A percentile compares a stretch with the other conserved stretches of the same genome.
Conservation (phyloP, 2,329 filamentous ascomycete species). For the Pyrenochaeta sp. region DNA sequence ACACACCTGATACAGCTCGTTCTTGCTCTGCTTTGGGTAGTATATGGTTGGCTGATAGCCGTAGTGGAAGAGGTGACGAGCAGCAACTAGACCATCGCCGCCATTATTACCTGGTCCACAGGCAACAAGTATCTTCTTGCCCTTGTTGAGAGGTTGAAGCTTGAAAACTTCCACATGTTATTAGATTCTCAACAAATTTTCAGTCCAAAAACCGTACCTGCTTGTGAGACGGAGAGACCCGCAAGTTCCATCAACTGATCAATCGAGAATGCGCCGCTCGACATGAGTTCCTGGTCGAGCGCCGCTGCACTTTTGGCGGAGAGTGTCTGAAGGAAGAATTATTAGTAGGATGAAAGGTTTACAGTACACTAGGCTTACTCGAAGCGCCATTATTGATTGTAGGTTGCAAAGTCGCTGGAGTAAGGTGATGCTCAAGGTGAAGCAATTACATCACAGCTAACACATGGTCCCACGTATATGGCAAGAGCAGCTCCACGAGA, state of each 20-base stretch:
- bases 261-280: slow-evolving; percentile 83
- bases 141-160: slow-evolving; percentile 77
- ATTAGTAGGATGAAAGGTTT: neutral
- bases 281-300: slow-evolving; percentile 95
- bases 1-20: slow-evolving; percentile 83
- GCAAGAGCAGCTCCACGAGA: neutral
- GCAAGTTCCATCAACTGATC: slow-evolving; percentile 98
- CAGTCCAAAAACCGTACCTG: slow-evolving; percentile 60
- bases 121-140: slow-evolving; percentile 81
- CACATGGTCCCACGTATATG: neutral
- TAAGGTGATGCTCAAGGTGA: slow-evolving; percentile 9
- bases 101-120: slow-evolving; percentile 85
- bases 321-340: slow-evolving; percentile 70
- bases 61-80: slow-evolving; percentile 89
- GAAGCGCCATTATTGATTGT: slow-evolving; percentile 24
- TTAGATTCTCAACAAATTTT: neutral
- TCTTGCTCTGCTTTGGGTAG: slow-evolving; percentile 91
- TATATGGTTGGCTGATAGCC: slow-evolving; percentile 90
- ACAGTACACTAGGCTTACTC: slow-evolving; percentile 8
- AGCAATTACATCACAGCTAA: slow-evolving; percentile 44
- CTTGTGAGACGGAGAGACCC: slow-evolving; percentile 91
- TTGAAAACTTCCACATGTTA: slow-evolving; percentile 71
- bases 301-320: slow-evolving; percentile 86
- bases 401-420: neutral
- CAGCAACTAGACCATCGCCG: slow-evolving; percentile 93